Conservation (phyloP, 129 eudicot species). For the Ambrosia trifida region DNA sequence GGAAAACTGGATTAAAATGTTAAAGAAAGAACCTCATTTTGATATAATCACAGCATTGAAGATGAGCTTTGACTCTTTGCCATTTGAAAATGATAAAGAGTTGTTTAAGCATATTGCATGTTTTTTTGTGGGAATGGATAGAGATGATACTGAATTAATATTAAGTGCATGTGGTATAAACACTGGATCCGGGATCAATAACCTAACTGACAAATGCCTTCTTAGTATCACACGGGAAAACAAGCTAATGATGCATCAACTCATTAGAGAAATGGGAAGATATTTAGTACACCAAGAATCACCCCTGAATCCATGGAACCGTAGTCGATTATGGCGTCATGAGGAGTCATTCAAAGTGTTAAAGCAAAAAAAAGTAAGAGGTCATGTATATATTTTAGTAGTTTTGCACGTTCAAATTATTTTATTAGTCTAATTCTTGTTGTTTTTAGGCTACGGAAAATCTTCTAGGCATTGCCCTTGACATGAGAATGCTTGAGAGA, state of each 20-base stretch:
- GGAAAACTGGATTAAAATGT: constrained; percentile 1
- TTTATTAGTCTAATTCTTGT: background rate
- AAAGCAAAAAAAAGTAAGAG: background rate
- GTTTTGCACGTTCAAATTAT: background rate
- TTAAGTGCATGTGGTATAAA: background rate
- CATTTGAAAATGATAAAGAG: background rate
- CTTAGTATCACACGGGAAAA: background rate
- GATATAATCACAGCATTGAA: background rate
- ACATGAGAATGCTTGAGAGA: constrained; percentile 9
- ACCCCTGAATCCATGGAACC: background rate
- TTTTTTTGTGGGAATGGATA: constrained; percentile 8
- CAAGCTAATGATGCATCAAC: constrained; percentile 6
- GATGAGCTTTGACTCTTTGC: constrained; percentile 1
- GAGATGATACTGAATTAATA: background rate
- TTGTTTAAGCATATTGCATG: constrained; percentile 9
- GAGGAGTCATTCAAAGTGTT: constrained; percentile 15
- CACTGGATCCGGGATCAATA: background rate
- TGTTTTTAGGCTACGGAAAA: background rate
- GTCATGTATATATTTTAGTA: background rate
- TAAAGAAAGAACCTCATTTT: background rate
- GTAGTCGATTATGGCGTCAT: constrained; percentile 16
- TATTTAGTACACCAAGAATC: constrained; percentile 15
- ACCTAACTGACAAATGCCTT: constrained; percentile 10
- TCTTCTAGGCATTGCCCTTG: background rate
- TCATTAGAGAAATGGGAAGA: constrained; percentile 17